Evolutionary conservation across 2,329 filamentous ascomycete species (phyloP), one percentile per base, ranked within the genome.

Genomic region (Colletotrichum sp.): DNA sequence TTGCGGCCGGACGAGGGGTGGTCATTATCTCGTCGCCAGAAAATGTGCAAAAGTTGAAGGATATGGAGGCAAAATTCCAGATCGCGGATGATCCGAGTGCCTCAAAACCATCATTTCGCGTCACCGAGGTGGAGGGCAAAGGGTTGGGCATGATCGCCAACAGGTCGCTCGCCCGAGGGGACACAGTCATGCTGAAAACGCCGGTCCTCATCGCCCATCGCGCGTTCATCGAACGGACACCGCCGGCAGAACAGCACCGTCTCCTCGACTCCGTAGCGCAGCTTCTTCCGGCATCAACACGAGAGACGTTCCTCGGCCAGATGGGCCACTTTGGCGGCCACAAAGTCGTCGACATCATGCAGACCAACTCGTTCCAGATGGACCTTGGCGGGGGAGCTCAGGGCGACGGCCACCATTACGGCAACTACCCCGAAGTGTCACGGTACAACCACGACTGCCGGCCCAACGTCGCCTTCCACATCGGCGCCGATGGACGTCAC

Each of bases 391-490:
- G 74, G 9, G 69, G 43, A 8, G 56, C 32, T 3, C 64, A 70
- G 34, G 74, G 52, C 8, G 74, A 66, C 32, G 76, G 66, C 34
- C 72, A 78, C 38, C 75, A 78, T 24, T 78, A 77, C 58, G 77
- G 71, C 56, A 77, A 77, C 62, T 78, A 73, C 56, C 75, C 75
- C 15, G 77, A 77, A 24, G 76, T 78, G 13, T 78, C 86, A 16
- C 81, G 85, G n/a, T 79, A 87, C 73, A 88, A 88, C 80, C 86
- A 88, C 80, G 85, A 87, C 79, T 88, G 86, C 75, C 82, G 85
- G 4, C 84, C 86, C 30, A 87, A 87, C 73, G 83, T 84, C 38
- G 86, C 84, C 77, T 87, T 87, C 80, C 83, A 82, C 77, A 86
- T 85, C 72, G 78, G 81, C 38, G 68, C 79, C 3, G 83, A 83